Evolutionary conservation across 176 grass and related monocot genomes (phyloP).

Genomic region (Eragrostis nindensis): DNA sequence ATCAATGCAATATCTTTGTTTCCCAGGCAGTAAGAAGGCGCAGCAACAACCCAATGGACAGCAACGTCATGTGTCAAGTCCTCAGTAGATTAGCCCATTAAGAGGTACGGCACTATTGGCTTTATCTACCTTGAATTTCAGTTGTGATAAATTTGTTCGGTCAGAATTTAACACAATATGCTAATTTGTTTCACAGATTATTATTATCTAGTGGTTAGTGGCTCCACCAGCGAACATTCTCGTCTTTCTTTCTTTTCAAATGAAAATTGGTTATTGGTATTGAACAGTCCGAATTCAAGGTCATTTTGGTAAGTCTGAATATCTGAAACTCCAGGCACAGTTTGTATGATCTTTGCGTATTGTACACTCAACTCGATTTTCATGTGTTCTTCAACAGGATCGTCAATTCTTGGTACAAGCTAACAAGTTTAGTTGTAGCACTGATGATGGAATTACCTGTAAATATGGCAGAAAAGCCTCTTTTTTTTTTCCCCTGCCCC

Average conservation of each 20-base stretch:
- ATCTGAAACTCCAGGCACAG: not conserved
- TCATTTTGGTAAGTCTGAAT: conserved; percentile 44
- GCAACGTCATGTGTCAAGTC: not conserved
- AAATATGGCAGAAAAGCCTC: conserved; percentile 20
- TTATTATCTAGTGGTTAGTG: conserved; percentile 22
- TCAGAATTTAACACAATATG: not conserved
- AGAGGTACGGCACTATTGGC: conserved; percentile 1
- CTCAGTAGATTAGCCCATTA: conserved; percentile 36
- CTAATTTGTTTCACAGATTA: conserved; percentile 8
- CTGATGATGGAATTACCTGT: conserved; percentile 31
- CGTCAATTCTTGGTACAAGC: conserved; percentile 26
- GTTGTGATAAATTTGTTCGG: not conserved
- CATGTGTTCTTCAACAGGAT: conserved; percentile 22
- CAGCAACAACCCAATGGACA: conserved; percentile 12
- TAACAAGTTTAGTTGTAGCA: conserved; percentile 23
- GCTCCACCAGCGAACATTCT: conserved; percentile 20
- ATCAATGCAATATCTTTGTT: conserved; percentile 23
- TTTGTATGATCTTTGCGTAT: not conserved
- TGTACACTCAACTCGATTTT: not conserved
- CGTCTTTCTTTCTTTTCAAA: not conserved
- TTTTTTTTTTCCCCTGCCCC: not conserved
- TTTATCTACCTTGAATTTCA: not conserved
- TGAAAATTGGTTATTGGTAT: conserved; percentile 23
- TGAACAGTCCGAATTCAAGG: not conserved
- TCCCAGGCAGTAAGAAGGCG: conserved; percentile 34